Base-by-base conservation (phyloP, 345 rosid species). In the Gossypium stocksii region DNA sequence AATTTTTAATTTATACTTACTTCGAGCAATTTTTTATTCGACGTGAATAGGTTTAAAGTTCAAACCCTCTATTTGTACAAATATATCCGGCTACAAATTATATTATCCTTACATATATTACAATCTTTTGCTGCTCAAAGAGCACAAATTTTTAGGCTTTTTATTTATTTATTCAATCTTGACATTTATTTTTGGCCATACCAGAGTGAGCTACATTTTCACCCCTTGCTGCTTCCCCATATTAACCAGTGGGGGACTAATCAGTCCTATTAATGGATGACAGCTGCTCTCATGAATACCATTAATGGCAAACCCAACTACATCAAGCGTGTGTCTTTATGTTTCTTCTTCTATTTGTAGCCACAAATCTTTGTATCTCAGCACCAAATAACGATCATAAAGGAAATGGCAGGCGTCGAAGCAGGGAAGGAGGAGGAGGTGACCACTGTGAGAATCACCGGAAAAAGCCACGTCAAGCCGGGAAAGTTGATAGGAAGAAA, bases 401-500 rank as follows among this genome's bases (percentile, higher is more conserved):
- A 71, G 74, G 67, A 53, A 27, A 85, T 82, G 87, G 80, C 74
- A 25, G 9, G 52, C 0, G 41, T 34, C 7, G 57, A 58, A 52
- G 27, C 48, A 3, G 71, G 9, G 9, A 63, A 46, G 27, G 58
- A 67, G 20, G 78, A 65, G 13, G 78, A 65, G 23, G 80, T 53
- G 57, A 61, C 56, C 64, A 52, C 66, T 76, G 83, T 94, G 77
- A 88, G 86, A 64, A 46, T 86, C 56, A 74, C 81, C 0, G 70
- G 71, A 49, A 91, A 81, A 68, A 78, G 85, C 82, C 87, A 81
- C 15, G 94, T 89, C 72, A 91, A 88, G 78, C 98, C 99, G 15
- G 67, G 51, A 66, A 87, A 85, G 57, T 67, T 69, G 5, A 58
- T 92, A 5, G 98, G 98, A 51, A 88, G 82, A 77, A 86, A 74